phyloP scores from a whole-genome alignment of 345 rosid species.

The Physaria fendleri region DNA sequence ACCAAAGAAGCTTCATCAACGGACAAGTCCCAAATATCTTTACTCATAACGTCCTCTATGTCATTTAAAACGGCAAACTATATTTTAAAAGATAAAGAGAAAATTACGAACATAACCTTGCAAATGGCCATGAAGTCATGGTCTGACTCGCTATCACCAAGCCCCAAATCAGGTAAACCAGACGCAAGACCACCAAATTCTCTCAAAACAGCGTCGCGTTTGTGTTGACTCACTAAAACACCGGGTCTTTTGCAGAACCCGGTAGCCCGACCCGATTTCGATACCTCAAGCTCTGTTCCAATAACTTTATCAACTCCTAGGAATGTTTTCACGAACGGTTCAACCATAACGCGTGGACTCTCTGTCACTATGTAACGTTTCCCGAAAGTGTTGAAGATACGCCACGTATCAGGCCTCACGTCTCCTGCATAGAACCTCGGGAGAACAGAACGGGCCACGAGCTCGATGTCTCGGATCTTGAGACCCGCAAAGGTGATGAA shows the following conservation, averaged over 20 bases:
- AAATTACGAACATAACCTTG: conserved; percentile 47
- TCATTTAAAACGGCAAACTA: conserved; percentile 6
- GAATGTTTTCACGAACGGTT: conserved; percentile 66
- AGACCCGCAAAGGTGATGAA: conserved; percentile 70
- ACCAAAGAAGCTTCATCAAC: conserved; percentile 18
- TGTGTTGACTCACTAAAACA: conserved; percentile 53
- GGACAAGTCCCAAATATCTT: conserved; percentile 6
- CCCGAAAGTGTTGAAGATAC: conserved; percentile 72
- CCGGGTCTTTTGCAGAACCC: conserved; percentile 72
- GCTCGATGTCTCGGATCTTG: conserved; percentile 61
- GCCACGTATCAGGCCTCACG: conserved; percentile 80
- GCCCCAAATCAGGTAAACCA: conserved; percentile 66
- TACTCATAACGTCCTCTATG: conserved; percentile 12
- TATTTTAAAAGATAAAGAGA: neutral
- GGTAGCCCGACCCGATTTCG: conserved; percentile 72
- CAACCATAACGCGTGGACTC: conserved; percentile 78
- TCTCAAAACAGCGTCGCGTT: conserved; percentile 51
- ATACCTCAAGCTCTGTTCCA: conserved; percentile 67
- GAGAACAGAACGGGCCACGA: conserved; percentile 76
- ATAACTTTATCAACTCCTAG: conserved; percentile 77
- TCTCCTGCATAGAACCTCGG: conserved; percentile 83
- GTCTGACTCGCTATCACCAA: conserved; percentile 73
- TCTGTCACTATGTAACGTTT: conserved; percentile 69
- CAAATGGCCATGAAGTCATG: conserved; percentile 80
- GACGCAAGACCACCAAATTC: conserved; percentile 46